Evolutionary conservation across 2,329 filamentous ascomycete species (phyloP).

Genomic region (Neopestalotiopsis sp.): DNA sequence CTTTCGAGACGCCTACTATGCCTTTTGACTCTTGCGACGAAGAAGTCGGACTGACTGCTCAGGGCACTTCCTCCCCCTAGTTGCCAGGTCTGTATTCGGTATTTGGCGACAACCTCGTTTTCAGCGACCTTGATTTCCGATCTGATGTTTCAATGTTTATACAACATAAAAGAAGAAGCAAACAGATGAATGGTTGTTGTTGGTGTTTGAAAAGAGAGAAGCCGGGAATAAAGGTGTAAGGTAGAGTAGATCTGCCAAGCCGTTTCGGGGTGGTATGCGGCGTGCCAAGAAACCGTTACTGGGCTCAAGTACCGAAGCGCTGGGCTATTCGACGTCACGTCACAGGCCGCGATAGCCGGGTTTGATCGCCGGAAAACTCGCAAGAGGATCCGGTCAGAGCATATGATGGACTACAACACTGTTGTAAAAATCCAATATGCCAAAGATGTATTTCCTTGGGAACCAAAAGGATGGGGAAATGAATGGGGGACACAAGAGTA

Average conservation of each 20-base stretch:
- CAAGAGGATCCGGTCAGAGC: slow-evolving; percentile 3
- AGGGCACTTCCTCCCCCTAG: neutral
- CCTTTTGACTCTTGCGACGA: neutral
- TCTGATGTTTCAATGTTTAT: neutral
- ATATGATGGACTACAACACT: neutral
- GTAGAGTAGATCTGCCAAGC: slow-evolving; percentile 6
- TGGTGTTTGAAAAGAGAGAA: neutral
- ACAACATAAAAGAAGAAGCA: neutral
- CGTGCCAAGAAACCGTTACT: slow-evolving; percentile 13
- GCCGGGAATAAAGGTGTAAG: neutral
- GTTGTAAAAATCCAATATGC: neutral
- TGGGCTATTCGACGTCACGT: neutral
- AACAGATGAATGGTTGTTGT: neutral
- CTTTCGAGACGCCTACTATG: neutral
- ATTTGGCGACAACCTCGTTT: neutral
- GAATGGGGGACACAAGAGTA: neutral
- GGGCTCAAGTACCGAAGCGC: slow-evolving; percentile 2
- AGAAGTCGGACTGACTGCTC: neutral
- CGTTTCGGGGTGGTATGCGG: slow-evolving; percentile 7
- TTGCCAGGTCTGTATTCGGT: neutral
- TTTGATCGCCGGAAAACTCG: slow-evolving; percentile 6
- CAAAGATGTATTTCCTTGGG: too few relatives aligned
- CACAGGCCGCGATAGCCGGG: slow-evolving; percentile 10
- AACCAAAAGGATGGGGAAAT: neutral
- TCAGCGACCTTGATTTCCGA: neutral